Base-by-base conservation (phyloP, 371 early-diverging fungal genomes). In the Mortierella sp. region DNA sequence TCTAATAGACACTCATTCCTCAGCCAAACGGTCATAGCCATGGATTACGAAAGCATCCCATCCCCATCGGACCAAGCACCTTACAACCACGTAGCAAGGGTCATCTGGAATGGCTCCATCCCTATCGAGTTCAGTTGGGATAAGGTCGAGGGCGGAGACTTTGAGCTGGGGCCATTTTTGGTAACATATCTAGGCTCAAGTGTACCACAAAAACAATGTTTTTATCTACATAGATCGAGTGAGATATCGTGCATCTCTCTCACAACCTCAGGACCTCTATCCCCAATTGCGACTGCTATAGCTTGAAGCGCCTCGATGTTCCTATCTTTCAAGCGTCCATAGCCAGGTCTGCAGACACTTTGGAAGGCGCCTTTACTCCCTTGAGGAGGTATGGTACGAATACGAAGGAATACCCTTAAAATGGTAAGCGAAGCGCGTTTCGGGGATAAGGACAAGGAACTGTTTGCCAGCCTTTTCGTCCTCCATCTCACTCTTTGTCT, bases 381-480 rank as follows among this genome's bases (percentile, higher is more conserved):
- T 52, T 23, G 59, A 37, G 8, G 70, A 83, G n/a, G 86, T 86
- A 17, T 92, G 92, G 92, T 92, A 83, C 60, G 85, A 84, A 14
- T 86, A 68, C 50, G 53, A 86, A 9, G 84, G 86, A 15, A 72
- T 80, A 30, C 91, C 92, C 7, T 62, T 92, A 34, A 89, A 88
- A 76, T 92, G 92, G 92, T 90, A 84, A 55, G 62, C 17, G 7
- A 28, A 17, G 32, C 8, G 9, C 19, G 4, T n/a, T n/a, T n/a
- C n/a, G n/a, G n/a, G n/a, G n/a, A n/a, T n/a, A n/a, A n/a, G n/a
- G n/a, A n/a, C n/a, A n/a, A n/a, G n/a, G n/a, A n/a, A n/a, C n/a
- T 32, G 46, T n/a, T 27, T 17, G n/a, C 27, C 27, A 43, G 50
- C 6, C 21, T 17, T 8, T 8, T 19, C 8, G 11, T 1, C 1